Percentiles rank a stretch among this genome's conserved stretches.
phyloP scores from a whole-genome alignment of 495 filamentous ascomycete genomes.

The Glarea lozoyensis region DNA sequence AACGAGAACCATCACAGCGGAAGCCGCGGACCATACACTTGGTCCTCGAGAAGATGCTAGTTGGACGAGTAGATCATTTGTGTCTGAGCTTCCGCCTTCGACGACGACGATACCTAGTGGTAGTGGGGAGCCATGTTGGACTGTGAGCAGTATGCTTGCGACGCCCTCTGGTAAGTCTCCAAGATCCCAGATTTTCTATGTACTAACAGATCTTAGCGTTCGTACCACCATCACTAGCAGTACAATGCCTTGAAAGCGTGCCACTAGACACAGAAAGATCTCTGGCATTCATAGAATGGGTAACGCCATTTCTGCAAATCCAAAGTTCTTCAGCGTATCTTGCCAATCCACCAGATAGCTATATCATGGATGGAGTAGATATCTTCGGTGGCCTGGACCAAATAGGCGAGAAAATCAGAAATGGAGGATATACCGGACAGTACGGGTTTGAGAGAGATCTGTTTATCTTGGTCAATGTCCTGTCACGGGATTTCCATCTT shows the following conservation, averaged over 20 bases:
- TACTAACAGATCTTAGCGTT: too few relatives aligned
- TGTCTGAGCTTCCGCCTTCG: too few relatives aligned
- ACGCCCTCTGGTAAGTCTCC: too few relatives aligned
- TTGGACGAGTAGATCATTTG: too few relatives aligned
- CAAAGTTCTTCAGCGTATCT: slow-evolving; percentile 21
- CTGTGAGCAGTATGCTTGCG: too few relatives aligned
- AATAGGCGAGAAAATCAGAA: slow-evolving; percentile 14
- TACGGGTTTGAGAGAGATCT: slow-evolving; percentile 21
- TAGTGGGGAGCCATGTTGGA: too few relatives aligned
- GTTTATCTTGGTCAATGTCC: slow-evolving; percentile 20
- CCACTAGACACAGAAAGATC: slow-evolving; percentile 15
- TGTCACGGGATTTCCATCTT: slow-evolving; percentile 8
- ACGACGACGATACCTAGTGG: too few relatives aligned
- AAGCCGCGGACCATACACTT: too few relatives aligned
- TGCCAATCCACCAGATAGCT: slow-evolving; percentile 15
- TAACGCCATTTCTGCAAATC: slow-evolving; percentile 16
- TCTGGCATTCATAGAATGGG: slow-evolving; percentile 2
- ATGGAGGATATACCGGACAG: slow-evolving; percentile 16
- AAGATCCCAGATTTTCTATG: too few relatives aligned
- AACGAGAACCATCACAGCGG: too few relatives aligned
- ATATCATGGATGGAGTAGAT: slow-evolving; percentile 15
- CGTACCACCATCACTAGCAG: not conserved
- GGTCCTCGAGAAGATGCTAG: too few relatives aligned
- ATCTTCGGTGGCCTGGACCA: slow-evolving; percentile 14
- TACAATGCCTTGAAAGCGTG: slow-evolving; percentile 15